These are phyloP conservation scores for Mucor mucedo DNA, from an alignment of 371 early-diverging fungal genomes.

Conservation along the genomic window DNA sequence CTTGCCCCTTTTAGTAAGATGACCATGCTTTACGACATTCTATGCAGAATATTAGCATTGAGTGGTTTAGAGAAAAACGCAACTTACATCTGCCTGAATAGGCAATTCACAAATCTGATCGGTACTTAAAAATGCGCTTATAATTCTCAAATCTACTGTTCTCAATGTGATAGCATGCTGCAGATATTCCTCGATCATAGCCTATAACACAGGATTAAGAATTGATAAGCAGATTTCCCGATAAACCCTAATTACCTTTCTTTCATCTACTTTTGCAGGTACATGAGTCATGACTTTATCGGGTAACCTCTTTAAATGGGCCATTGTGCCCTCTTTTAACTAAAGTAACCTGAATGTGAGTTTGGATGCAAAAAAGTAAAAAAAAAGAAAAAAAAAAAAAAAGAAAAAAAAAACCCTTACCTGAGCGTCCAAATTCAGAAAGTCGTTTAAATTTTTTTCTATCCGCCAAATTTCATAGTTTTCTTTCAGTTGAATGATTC, in stretches of 20 bases:
- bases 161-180: conserved; percentile 60
- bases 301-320: conserved; percentile 72
- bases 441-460: conserved; percentile 83
- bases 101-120: conserved; percentile 38
- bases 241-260: conserved; percentile 50
- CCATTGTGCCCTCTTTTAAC: conserved; percentile 44
- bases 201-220: neutral
- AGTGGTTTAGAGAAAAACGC: neutral
- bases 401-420: conserved; percentile 42
- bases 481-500: conserved; percentile 44
- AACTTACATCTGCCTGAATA: neutral
- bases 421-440: conserved; percentile 72
- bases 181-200: conserved; percentile 67
- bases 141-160: conserved; percentile 50
- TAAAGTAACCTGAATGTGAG: conserved; percentile 6
- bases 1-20: conserved; percentile 82
- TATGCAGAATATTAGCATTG: neutral
- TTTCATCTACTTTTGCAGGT: conserved; percentile 71
- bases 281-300: conserved; percentile 73
- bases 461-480: conserved; percentile 74
- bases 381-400: conserved; percentile 1
- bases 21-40: conserved; percentile 67
- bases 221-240: neutral
- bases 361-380: neutral
- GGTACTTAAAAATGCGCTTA: conserved; percentile 74